phyloP scores from a whole-genome alignment of 495 filamentous ascomycete species.

The Aspergillus conjunctus region DNA sequence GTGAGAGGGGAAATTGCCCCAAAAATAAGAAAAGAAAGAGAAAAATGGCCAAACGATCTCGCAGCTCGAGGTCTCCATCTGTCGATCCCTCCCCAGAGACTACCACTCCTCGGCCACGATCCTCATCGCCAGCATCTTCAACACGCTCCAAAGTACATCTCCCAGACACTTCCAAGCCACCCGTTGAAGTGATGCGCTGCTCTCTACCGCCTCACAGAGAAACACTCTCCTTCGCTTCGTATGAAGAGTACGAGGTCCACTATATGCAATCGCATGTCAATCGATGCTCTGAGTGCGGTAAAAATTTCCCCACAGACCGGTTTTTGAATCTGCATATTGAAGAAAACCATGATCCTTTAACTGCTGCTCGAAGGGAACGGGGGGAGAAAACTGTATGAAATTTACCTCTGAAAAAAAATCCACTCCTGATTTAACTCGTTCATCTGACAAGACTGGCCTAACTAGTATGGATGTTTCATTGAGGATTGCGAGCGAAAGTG shows the following conservation, averaged over 20 bases:
- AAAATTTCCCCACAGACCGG: constrained; percentile 71
- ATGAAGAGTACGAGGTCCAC: constrained; percentile 84
- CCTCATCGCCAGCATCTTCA: constrained; percentile 29
- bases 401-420: too few species aligned
- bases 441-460: neutral
- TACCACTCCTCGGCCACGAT: constrained; percentile 21
- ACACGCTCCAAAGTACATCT: constrained; percentile 34
- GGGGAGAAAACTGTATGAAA: constrained; percentile 79
- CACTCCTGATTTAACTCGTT: neutral
- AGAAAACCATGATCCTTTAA: constrained; percentile 87
- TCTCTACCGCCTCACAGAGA: constrained; percentile 77
- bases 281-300: constrained; percentile 78
- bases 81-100: constrained; percentile 22
- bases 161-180: constrained; percentile 24
- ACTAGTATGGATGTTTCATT: constrained; percentile 83
- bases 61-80: constrained; percentile 46
- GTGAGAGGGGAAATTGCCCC: constrained; percentile 7
- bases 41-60: constrained; percentile 63
- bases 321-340: constrained; percentile 84
- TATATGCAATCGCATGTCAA: constrained; percentile 81
- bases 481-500: constrained; percentile 87
- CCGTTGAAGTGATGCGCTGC: constrained; percentile 65
- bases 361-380: constrained; percentile 65
- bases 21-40: neutral
- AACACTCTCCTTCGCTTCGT: constrained; percentile 67